Evolutionary conservation across 2,329 filamentous ascomycete species (phyloP).

Genomic region (Botrytis elliptica): DNA sequence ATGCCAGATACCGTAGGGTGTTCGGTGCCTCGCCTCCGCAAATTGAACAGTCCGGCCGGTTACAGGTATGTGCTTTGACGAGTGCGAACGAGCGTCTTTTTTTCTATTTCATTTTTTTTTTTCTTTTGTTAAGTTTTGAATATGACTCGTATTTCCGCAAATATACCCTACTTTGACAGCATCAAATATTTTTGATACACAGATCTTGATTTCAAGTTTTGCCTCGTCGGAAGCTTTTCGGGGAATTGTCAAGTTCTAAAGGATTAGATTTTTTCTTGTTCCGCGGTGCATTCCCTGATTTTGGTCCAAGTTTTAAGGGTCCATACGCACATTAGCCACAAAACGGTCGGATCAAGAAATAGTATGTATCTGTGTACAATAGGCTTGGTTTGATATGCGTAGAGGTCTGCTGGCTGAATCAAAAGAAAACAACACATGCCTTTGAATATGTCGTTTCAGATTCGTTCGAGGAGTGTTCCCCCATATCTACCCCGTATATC

Average conservation of each 20-base stretch:
- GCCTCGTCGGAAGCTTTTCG: constrained; percentile 3
- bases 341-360: not conserved
- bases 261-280: constrained; percentile 5
- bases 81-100: not conserved
- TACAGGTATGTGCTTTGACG: constrained; percentile 12
- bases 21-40: constrained; percentile 14
- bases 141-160: constrained; percentile 9
- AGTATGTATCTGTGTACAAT: not conserved
- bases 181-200: not conserved
- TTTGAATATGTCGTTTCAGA: constrained; percentile 10
- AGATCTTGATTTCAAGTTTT: constrained; percentile 10
- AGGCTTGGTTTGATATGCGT: not conserved
- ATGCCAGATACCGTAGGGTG: constrained; percentile 11
- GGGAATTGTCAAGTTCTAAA: not conserved
- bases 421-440: constrained; percentile 11
- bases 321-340: not conserved
- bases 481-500: constrained; percentile 3
- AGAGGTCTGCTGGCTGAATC: not conserved
- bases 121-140: not conserved
- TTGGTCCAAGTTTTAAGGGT: not conserved
- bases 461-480: not conserved
- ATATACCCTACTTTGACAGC: not conserved
- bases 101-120: not conserved
- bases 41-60: constrained; percentile 12
- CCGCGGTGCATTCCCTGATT: not conserved